A percentile compares a stretch with the other conserved stretches of the same genome.
These are phyloP conservation scores for Cytospora piceicola DNA, from an alignment of 2,329 filamentous ascomycete species.

Conservation along the genomic window DNA sequence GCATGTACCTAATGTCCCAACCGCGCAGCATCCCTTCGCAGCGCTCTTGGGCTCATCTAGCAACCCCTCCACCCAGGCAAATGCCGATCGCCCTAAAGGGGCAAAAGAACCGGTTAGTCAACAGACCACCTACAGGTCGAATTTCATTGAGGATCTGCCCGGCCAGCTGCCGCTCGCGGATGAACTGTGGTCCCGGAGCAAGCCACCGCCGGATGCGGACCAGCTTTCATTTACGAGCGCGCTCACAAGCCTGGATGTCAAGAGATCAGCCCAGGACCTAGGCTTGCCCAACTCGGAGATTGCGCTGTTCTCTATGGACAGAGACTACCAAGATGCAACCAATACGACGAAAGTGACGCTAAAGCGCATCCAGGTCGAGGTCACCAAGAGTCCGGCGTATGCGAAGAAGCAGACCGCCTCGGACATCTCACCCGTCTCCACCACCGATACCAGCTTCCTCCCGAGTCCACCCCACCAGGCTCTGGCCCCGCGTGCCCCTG, in stretches of 20 bases:
- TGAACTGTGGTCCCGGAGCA: constrained; percentile 32
- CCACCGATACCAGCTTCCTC: constrained; percentile 16
- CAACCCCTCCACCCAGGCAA: constrained; percentile 15
- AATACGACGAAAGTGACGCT: constrained; percentile 10
- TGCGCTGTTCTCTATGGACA: constrained; percentile 22
- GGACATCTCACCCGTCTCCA: constrained; percentile 1
- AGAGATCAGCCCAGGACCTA: constrained; percentile 26
- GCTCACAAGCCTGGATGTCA: constrained; percentile 33
- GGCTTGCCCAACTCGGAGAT: constrained; percentile 16
- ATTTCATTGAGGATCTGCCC: constrained; percentile 7
- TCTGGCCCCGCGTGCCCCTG: constrained; percentile 4
- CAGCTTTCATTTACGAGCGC: constrained; percentile 32
- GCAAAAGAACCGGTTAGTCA: constrained; percentile 8
- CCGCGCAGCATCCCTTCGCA: constrained; percentile 12
- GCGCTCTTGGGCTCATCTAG: constrained; percentile 31
- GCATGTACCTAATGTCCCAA: not conserved
- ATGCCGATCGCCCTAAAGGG: constrained; percentile 17
- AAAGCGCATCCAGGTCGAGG: constrained; percentile 8
- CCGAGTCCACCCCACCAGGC: constrained; percentile 7
- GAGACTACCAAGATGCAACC: not conserved
- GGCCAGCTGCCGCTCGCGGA: constrained; percentile 16
- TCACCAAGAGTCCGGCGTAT: constrained; percentile 19
- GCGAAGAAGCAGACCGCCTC: constrained; percentile 11
- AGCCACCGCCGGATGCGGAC: constrained; percentile 36
- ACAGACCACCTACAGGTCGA: constrained; percentile 7